Evolutionary conservation across 2,329 filamentous ascomycete species (phyloP), one percentile per base, ranked within the genome.

Genomic region (Fusarium mundagurra): DNA sequence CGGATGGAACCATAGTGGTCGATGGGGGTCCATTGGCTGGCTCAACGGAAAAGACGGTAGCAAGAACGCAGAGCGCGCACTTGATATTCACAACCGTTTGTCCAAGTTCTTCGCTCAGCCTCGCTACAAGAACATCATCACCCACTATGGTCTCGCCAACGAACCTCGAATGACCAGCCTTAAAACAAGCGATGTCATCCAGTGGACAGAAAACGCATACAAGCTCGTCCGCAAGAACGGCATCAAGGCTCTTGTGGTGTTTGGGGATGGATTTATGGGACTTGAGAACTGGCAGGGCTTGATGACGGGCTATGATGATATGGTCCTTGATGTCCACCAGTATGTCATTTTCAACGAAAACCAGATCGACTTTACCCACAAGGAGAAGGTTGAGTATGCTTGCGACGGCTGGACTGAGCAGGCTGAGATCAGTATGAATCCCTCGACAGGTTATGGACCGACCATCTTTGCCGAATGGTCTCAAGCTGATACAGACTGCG

Each of bases 401-500:
- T 99, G 96, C 85, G 85, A 88, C 24, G 94, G 91, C 61, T 99
- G 96, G 96, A 93, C 93, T 8, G 81, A 92, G 77, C 95, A 98
- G 86, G 90, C 94, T 20, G 81, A 89, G 70, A 85, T 90, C 69
- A 94, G 92, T 81, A 92, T 94, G 85, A 88, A 94, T 83, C 92
- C 88, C 9, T 83, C 86, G 9, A 94, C 91, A 1, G 96, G 96
- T 16, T 99, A 96, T 85, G 96, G 96, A 0, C 95, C 96, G 2
- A 98, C 95, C 24, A 90, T 98, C 76, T 95, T 97, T 82, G 96
- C 96, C 75, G 96, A 99, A 86, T 99, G 95, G 95, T 96, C 93
- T 0, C 96, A 98, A 85, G 96, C 96, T 44, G 96, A 99, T 83
- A 98, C 96, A 3, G 96, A 99, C 85, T 99, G 96, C 85, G 92